Base-by-base conservation (phyloP, 169 alveolate genomes). In the Plasmodium gonderi region DNA sequence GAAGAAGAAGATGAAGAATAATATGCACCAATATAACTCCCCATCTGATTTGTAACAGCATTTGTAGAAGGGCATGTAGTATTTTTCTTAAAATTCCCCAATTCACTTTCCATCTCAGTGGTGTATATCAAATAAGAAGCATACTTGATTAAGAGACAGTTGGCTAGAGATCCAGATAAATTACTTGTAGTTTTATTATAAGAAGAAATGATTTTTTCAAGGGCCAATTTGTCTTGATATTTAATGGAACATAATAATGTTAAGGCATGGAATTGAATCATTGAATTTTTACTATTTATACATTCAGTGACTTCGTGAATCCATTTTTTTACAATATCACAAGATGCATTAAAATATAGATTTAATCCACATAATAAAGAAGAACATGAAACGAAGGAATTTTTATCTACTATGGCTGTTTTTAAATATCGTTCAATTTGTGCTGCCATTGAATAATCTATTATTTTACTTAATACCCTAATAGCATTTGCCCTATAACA, bases 181-280 rank as follows among this genome's bases (percentile, higher is more conserved):
- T 95, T 95, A 42, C 54, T 76, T 45, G 85, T 74, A 12, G 45
- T 87, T 80, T 90, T 94, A 49, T 78, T 78, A 31, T 72, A 85
- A 38, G 89, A 91, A 54, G 91, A 90, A 9, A 93, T 85, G 38
- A 95, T 95, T 87, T 95, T 96, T 92, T 96, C 97, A 76, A 95
- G 89, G 29, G 97, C 98, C 76, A 97, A 82, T 60, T 96, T 96
- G 74, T 97, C 99, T 80, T 95, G 95, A 81, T 77, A 85, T 68
- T 98, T 97, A 60, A 98, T 95, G 79, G 98, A 98, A 75, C 96
- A 98, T 78, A 99, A 95, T 69, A 99, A 97, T 26, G 98, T 96
- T 80, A 99, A 94, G 60, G 99, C 99, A 91, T 99, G 99, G 54
- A 95, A 98, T 60, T 98, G 99, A 47, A 98, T 98, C 97, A 98